phyloP scores from a whole-genome alignment of 176 grass and related monocot species.

The Canna indica region DNA sequence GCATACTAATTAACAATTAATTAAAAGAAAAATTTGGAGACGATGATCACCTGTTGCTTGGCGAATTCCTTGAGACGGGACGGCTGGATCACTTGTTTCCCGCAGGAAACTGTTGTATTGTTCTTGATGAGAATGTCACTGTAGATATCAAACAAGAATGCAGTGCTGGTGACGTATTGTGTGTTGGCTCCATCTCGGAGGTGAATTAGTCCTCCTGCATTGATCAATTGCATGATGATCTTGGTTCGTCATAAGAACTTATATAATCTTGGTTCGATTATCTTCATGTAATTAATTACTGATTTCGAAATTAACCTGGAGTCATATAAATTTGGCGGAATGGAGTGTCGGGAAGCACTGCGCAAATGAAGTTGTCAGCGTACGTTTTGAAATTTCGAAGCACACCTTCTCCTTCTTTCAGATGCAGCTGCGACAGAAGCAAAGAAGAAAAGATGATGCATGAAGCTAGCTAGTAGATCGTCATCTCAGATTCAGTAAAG shows the following conservation, averaged over 20 bases:
- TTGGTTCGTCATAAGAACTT: background rate
- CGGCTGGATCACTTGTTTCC: slow-evolving; percentile 26
- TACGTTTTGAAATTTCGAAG: slow-evolving; percentile 63
- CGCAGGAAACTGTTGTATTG: slow-evolving; percentile 53
- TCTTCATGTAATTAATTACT: too few relatives aligned
- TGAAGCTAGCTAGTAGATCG: background rate
- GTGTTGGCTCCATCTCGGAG: slow-evolving; percentile 91
- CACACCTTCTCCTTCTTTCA: slow-evolving; percentile 36
- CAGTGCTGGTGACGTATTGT: slow-evolving; percentile 69
- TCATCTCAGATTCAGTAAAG: too few relatives aligned
- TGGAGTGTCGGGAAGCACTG: slow-evolving; percentile 64
- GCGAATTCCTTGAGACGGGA: slow-evolving; percentile 59
- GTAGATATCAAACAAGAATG: slow-evolving; percentile 70
- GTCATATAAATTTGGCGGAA: slow-evolving; percentile 73
- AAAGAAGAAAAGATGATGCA: background rate
- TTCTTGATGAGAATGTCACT: slow-evolving; percentile 49
- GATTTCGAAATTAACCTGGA: slow-evolving; percentile 46
- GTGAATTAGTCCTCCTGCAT: slow-evolving; percentile 69
- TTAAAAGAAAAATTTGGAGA: background rate
- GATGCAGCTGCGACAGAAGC: slow-evolving; percentile 24
- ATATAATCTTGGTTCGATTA: too few relatives aligned
- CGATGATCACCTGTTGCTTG: slow-evolving; percentile 54
- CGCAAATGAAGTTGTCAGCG: slow-evolving; percentile 80
- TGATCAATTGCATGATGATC: background rate
- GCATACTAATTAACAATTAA: too few relatives aligned